Conservation (phyloP, 345 rosid species). For the Lumnitzera littorea region DNA sequence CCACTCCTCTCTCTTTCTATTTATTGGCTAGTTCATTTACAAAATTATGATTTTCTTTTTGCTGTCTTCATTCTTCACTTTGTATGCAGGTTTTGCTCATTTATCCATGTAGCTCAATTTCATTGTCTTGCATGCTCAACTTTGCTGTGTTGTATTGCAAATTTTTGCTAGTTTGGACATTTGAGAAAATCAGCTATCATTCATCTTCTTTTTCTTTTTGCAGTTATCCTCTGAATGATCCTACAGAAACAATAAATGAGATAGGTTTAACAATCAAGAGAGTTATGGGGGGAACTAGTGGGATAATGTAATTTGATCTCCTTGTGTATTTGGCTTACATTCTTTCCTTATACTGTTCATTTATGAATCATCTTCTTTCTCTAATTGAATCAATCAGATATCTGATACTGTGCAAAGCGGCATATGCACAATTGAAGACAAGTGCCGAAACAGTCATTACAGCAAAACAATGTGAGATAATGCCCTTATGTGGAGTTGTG, state of each 20-base stretch:
- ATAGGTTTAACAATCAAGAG: conserved; percentile 76
- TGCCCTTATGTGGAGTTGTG: conserved; percentile 7
- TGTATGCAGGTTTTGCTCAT: too few species aligned
- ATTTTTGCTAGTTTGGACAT: too few species aligned
- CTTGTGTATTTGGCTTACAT: neutral
- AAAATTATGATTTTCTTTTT: too few species aligned
- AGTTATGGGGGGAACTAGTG: conserved; percentile 98
- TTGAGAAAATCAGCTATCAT: too few species aligned
- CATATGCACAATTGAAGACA: conserved; percentile 68
- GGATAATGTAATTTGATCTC: conserved; percentile 50
- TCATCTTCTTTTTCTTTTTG: conserved; percentile 16
- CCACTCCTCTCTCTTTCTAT: too few species aligned
- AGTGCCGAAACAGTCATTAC: conserved; percentile 36
- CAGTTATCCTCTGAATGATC: conserved; percentile 94
- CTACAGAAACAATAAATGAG: conserved; percentile 81
- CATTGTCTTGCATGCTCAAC: too few species aligned
- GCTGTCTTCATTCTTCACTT: too few species aligned
- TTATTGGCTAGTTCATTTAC: too few species aligned
- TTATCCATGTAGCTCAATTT: too few species aligned
- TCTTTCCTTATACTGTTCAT: neutral
- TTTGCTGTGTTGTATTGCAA: too few species aligned
- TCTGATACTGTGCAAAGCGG: conserved; percentile 77
- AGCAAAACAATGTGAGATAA: conserved; percentile 69
- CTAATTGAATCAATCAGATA: conserved; percentile 39
- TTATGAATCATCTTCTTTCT: neutral